Evolutionary conservation across 2,329 filamentous ascomycete species (phyloP).

Genomic region (Microcera coccophila): DNA sequence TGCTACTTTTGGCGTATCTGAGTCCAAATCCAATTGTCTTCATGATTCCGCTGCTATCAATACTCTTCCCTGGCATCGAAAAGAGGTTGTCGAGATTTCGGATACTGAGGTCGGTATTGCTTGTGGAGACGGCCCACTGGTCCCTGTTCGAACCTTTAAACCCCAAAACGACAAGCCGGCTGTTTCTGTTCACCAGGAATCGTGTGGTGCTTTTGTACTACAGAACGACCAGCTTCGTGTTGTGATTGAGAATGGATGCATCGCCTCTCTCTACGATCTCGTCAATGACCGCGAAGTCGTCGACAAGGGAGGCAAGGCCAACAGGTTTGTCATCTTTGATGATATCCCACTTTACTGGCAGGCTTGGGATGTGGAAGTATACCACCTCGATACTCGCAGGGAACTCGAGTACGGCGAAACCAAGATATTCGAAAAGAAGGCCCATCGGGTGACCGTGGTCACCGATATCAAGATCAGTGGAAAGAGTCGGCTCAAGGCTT

Average conservation of each 20-base stretch:
- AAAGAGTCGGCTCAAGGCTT: conserved; percentile 79
- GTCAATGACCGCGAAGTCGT: conserved; percentile 72
- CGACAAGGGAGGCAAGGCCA: conserved; percentile 69
- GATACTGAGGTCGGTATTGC: conserved; percentile 51
- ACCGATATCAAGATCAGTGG: conserved; percentile 87
- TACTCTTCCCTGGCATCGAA: conserved; percentile 80
- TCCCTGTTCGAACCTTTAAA: conserved; percentile 51
- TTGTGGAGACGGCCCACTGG: conserved; percentile 51
- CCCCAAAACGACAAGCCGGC: conserved; percentile 40
- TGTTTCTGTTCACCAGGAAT: conserved; percentile 49
- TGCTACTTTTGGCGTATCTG: conserved; percentile 59
- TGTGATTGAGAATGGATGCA: conserved; percentile 67
- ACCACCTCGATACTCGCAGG: conserved; percentile 80
- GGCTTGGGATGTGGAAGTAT: conserved; percentile 97
- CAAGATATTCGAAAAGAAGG: conserved; percentile 64
- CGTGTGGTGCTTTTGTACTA: conserved; percentile 67
- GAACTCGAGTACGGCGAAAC: conserved; percentile 68
- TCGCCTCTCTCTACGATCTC: conserved; percentile 80
- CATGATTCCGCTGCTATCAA: conserved; percentile 65
- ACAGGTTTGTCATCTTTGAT: conserved; percentile 91
- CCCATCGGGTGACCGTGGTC: conserved; percentile 74
- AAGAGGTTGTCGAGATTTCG: conserved; percentile 66
- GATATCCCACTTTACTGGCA: conserved; percentile 98
- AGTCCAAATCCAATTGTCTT: conserved; percentile 38
- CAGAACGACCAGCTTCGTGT: conserved; percentile 74